Base-by-base conservation (phyloP, 805 yeast species). In the Spathaspora arborariae region DNA sequence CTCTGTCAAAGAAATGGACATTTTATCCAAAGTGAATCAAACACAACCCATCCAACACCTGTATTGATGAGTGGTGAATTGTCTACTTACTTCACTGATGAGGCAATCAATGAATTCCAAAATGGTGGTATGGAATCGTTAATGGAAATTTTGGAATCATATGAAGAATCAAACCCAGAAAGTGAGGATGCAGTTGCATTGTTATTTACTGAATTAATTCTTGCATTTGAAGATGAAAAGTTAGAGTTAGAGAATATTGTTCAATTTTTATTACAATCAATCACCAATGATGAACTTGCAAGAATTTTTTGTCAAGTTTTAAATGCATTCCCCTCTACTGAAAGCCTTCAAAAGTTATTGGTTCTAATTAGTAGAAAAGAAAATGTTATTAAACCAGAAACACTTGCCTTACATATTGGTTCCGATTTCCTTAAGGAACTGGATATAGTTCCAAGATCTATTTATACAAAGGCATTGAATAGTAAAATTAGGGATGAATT, bases 401-500 rank as follows among this genome's bases (percentile, higher is more conserved):
- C 74, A 1, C 49, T 71, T 37, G 68, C 71, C 3, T 54, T 48
- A 33, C 54, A 54, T 46, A 53, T 71, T 4, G 56, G 61, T 27
- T 48, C 65, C 1, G 72, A 68, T 5, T 53, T 62, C 8, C 52
- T 72, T 27, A 48, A 55, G 30, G 52, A 52, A 9, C 51, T 61
- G 47, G 64, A 58, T 0, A 51, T 70, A 4, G 63, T 72, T 0
- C 72, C 75, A 2, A 48, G 54, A 2, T 62, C 63, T 13, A 44
- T 56, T 33, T 63, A 76, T 35, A 72, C 63, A 10, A 70, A 67
- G 22, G 64, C 67, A 36, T 55, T 71, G 55, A 65, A 70, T 53
- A 56, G 67, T 42, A 47, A 60, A 43, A 55, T 66, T 58, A 50
- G 78, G 62, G 67, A 78, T 57, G 66, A 73, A 60, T 56, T 66